Percentiles rank a stretch among this genome's conserved stretches.
These are phyloP conservation scores for Tolypocladium endophyticum DNA, from an alignment of 2,329 filamentous ascomycete genomes.

Conservation along the genomic window DNA sequence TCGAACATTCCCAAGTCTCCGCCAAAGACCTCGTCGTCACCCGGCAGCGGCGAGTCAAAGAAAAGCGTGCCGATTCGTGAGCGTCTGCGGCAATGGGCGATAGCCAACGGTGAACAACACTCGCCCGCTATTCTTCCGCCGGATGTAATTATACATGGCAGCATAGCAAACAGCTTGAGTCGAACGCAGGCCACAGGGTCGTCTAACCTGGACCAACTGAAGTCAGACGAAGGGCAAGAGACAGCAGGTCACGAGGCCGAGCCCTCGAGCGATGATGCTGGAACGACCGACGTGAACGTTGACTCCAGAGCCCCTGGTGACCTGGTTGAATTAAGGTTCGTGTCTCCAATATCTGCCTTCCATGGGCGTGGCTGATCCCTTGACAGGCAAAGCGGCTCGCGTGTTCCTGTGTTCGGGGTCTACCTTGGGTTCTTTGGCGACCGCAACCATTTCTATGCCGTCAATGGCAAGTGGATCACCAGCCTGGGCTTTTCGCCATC, in stretches of 20 bases:
- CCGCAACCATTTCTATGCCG: slow-evolving; percentile 43
- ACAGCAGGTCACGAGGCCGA: slow-evolving; percentile 13
- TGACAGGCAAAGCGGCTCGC: slow-evolving; percentile 21
- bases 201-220: slow-evolving; percentile 18
- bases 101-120: slow-evolving; percentile 19
- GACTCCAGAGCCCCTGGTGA: slow-evolving; percentile 31
- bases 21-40: background rate
- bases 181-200: slow-evolving; percentile 22
- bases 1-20: slow-evolving; percentile 1
- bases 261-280: slow-evolving; percentile 16
- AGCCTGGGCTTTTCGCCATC: slow-evolving; percentile 30
- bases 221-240: slow-evolving; percentile 11
- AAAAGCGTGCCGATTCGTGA: slow-evolving; percentile 23
- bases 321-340: slow-evolving; percentile 36
- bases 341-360: background rate
- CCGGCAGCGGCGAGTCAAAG: background rate
- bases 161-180: slow-evolving; percentile 19
- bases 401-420: slow-evolving; percentile 38
- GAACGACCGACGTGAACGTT: slow-evolving; percentile 13
- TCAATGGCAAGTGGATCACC: slow-evolving; percentile 38
- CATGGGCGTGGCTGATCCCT: background rate
- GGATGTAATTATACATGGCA: slow-evolving; percentile 14
- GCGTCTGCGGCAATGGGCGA: slow-evolving; percentile 30
- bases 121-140: slow-evolving; percentile 12
- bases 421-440: slow-evolving; percentile 41